Percentiles rank a stretch among this genome's conserved stretches.
Evolutionary conservation across 345 rosid genomes (phyloP).

Genomic region (Dipteronia sinensis): DNA sequence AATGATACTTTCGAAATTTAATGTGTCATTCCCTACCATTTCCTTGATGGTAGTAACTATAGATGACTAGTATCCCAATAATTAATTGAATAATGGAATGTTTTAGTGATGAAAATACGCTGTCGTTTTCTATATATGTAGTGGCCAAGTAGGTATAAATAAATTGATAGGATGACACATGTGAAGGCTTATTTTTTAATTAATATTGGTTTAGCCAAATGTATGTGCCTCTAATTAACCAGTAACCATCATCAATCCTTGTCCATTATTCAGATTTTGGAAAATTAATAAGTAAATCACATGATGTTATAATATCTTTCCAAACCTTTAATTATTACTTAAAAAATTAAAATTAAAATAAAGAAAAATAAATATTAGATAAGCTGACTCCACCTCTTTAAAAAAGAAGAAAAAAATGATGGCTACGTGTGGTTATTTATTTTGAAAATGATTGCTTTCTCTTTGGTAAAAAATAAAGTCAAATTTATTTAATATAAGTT

Average conservation of each 20-base stretch:
- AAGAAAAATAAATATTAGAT: background rate
- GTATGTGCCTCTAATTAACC: background rate
- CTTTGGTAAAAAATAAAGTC: background rate
- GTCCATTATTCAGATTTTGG: background rate
- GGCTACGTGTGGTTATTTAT: background rate
- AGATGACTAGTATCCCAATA: background rate
- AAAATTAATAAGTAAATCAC: background rate
- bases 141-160: background rate
- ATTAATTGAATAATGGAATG: conserved; percentile 1
- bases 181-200: background rate
- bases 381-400: background rate
- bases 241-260: background rate
- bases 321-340: background rate
- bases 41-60: background rate
- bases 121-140: background rate
- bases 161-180: background rate
- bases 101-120: background rate
- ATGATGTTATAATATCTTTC: background rate
- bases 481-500: background rate
- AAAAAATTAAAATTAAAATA: background rate
- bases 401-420: background rate
- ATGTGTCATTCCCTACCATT: no score
- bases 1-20: no score
- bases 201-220: conserved; percentile 3
- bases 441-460: conserved; percentile 6